Conservation (phyloP, 257 asterid species). For the Avicennia marina region DNA sequence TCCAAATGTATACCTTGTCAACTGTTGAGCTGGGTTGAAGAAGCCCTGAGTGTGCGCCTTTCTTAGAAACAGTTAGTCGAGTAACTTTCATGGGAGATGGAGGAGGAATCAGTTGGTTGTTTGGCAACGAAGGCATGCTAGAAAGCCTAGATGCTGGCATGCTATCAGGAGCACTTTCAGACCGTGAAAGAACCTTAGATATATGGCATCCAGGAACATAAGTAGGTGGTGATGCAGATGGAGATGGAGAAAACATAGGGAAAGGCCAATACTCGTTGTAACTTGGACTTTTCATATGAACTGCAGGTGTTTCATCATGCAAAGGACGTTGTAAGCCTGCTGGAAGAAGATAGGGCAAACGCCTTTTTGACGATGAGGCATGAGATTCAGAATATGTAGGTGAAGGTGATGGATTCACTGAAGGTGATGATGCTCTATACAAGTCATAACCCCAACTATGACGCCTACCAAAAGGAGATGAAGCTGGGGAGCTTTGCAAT, state of each 20-base stretch:
- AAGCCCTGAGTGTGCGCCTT: constrained; percentile 36
- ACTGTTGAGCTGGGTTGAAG: constrained; percentile 41
- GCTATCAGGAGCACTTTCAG: constrained; percentile 81
- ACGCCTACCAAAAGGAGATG: constrained; percentile 63
- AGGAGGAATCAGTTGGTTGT: constrained; percentile 46
- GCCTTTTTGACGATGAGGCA: constrained; percentile 36
- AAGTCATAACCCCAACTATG: constrained; percentile 92
- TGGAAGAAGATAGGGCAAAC: constrained; percentile 51
- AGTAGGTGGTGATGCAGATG: constrained; percentile 77
- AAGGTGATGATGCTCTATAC: constrained; percentile 63
- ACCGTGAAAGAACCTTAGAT: constrained; percentile 54
- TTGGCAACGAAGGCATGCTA: constrained; percentile 34
- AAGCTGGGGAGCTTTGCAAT: constrained; percentile 50
- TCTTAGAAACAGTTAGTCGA: constrained; percentile 25
- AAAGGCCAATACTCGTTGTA: constrained; percentile 75
- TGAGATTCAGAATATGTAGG: constrained; percentile 68
- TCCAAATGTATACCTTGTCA: constrained; percentile 46
- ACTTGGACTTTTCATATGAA: constrained; percentile 40
- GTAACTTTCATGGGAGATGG: constrained; percentile 46
- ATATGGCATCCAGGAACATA: constrained; percentile 30
- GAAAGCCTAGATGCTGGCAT: constrained; percentile 53
- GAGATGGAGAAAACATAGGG: constrained; percentile 54
- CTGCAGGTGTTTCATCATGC: constrained; percentile 41
- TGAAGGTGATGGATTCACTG: constrained; percentile 67
- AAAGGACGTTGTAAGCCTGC: constrained; percentile 42